These are phyloP conservation scores for Septoria petroselini DNA, from an alignment of 2,329 filamentous ascomycete genomes.

Conservation along the genomic window DNA sequence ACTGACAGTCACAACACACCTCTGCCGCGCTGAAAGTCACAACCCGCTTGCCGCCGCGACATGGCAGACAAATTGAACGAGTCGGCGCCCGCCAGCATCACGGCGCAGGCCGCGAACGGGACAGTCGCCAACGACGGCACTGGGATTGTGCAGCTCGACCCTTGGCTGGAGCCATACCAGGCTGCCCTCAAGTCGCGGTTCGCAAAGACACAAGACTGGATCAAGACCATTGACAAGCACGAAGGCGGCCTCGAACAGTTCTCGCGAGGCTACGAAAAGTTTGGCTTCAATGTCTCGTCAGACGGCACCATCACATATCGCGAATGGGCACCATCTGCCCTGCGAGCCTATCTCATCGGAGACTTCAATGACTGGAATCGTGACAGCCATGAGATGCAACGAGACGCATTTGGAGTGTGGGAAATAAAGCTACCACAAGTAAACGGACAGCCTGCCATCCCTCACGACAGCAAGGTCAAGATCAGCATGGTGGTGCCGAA, in stretches of 20 bases:
- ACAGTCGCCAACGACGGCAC: constrained; percentile 67
- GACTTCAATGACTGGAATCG: constrained; percentile 95
- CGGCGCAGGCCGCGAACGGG: constrained; percentile 47
- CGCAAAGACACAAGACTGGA: constrained; percentile 78
- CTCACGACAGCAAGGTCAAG: constrained; percentile 95
- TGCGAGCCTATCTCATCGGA: constrained; percentile 79
- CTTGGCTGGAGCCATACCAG: constrained; percentile 82
- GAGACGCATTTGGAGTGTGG: constrained; percentile 80
- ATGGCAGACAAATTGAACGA: constrained; percentile 44
- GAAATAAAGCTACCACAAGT: constrained; percentile 75
- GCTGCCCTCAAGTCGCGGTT: constrained; percentile 74
- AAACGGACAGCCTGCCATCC: constrained; percentile 72
- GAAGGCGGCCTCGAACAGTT: constrained; percentile 93
- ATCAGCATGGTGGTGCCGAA: constrained; percentile 74
- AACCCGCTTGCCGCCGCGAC: constrained; percentile 12
- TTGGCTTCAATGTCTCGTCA: constrained; percentile 75
- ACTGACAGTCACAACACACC: not conserved
- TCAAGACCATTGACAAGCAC: constrained; percentile 72
- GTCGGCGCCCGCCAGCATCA: constrained; percentile 46
- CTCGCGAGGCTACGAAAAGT: constrained; percentile 79
- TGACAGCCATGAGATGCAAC: constrained; percentile 80
- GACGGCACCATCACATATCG: constrained; percentile 86
- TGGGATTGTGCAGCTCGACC: constrained; percentile 80
- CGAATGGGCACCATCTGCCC: constrained; percentile 94
- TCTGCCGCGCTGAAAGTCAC: not conserved